These are phyloP conservation scores for Gynandropsis gynandra DNA, from an alignment of 345 rosid species.

Conservation along the genomic window DNA sequence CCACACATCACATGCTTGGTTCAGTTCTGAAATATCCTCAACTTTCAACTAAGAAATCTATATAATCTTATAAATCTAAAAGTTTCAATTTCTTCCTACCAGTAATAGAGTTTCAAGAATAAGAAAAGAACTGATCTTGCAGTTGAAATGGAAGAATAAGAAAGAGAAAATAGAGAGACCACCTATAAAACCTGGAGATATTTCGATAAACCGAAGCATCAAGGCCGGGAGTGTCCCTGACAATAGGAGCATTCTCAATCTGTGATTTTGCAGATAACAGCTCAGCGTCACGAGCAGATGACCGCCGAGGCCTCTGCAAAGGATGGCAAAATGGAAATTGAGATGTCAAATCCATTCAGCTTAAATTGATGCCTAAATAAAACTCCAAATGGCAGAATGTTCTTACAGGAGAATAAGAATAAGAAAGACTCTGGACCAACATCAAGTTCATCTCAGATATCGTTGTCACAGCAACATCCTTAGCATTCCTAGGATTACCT, in stretches of 20 bases:
- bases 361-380: constrained; percentile 8
- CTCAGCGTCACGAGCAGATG: constrained; percentile 53
- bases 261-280: constrained; percentile 45
- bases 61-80: background rate
- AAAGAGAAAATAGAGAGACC: constrained; percentile 4
- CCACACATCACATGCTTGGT: constrained; percentile 4
- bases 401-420: constrained; percentile 48
- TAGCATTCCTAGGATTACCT: constrained; percentile 16
- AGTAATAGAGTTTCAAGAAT: too few relatives aligned
- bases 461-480: constrained; percentile 25
- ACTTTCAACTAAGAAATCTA: background rate
- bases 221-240: constrained; percentile 30
- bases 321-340: constrained; percentile 15
- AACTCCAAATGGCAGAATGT: constrained; percentile 9
- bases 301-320: constrained; percentile 44
- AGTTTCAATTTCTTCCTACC: background rate
- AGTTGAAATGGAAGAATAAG: too few relatives aligned
- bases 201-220: constrained; percentile 51
- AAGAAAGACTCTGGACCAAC: constrained; percentile 35
- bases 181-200: constrained; percentile 65
- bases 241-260: constrained; percentile 51
- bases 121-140: too few relatives aligned
- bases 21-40: constrained; percentile 12
- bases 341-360: constrained; percentile 4
- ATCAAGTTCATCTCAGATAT: constrained; percentile 56